Evolutionary conservation across 805 yeast species (phyloP).

Genomic region (Lipomyces orientalis): DNA sequence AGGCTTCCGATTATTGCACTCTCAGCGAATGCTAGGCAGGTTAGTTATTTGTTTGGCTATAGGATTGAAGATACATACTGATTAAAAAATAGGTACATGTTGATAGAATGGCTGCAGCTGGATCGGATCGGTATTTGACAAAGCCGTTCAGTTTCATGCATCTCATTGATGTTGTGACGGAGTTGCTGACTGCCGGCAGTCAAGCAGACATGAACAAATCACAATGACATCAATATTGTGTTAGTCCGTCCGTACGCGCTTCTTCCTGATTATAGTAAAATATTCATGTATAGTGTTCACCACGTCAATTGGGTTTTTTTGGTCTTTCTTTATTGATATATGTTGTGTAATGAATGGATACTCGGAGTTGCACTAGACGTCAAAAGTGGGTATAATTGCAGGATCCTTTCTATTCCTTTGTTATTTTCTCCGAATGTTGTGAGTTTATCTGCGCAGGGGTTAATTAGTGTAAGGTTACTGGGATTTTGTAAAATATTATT

Average conservation of each 20-base stretch:
- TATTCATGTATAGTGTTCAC: not conserved
- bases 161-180: constrained; percentile 30
- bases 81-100: constrained; percentile 20
- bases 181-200: constrained; percentile 6
- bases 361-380: not conserved
- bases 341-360: not conserved
- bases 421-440: not conserved
- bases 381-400: not conserved
- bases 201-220: not conserved
- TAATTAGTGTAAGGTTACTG: not conserved
- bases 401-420: not conserved
- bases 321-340: not conserved
- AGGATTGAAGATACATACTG: not conserved
- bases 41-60: not conserved
- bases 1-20: constrained; percentile 38
- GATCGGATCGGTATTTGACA: constrained; percentile 35
- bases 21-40: constrained; percentile 36
- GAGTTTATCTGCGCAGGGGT: not conserved
- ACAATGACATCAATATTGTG: not conserved
- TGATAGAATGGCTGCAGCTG: constrained; percentile 36
- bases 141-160: constrained; percentile 33
- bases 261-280: not conserved
- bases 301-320: not conserved
- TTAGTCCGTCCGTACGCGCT: not conserved
- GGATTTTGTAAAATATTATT: not conserved